Base-by-base conservation (phyloP, 768 basidiomycete genomes). In the Pulveroboletus sp. region DNA sequence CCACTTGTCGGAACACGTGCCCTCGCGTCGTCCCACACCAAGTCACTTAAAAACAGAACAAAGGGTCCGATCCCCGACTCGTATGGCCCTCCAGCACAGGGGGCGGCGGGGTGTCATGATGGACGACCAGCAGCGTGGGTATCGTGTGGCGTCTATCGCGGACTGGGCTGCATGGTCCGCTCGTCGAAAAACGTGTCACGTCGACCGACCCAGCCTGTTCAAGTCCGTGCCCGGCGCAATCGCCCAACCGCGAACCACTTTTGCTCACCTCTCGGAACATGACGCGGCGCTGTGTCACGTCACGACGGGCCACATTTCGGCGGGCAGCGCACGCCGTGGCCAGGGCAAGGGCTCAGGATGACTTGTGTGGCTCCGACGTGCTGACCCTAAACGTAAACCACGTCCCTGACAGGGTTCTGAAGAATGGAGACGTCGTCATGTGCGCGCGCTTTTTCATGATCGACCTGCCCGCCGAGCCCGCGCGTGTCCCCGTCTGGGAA, bases 381-480 rank as follows among this genome's bases (percentile, higher is more conserved):
- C 35, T n/a, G 28, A 47, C 27, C 4, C 24, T 17, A 32, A 35
- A 49, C 43, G 32, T 39, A 47, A 54, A 27, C 21, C 21, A 4
- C 46, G 13, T 6, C 26, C 21, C 21, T 21, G 21, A 4, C 46
- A 41, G 46, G 54, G 30, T 17, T 30, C 13, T 28, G 33, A 35
- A 50, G n/a, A 63, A 64, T 62, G 61, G 56, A 62, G 57, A 26
- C 26, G 15, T 31, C 13, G 46, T 50, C 53, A 47, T 24, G 26
- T 24, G 47, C 49, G 6, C 42, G 45, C 28, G 43, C 24, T 57
- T 62, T 2, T 21, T 21, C 62, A 64, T 61, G 62, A 61, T 58
- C 62, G 61, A 58, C 53, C 49, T 31, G 46, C 28, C 40, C 46
- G 18, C 37, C 33, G n/a, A 50, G 21, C 32, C 8, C 31, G 40